phyloP scores from a whole-genome alignment of 2,329 filamentous ascomycete species.

The Simplicillium aogashimaense region DNA sequence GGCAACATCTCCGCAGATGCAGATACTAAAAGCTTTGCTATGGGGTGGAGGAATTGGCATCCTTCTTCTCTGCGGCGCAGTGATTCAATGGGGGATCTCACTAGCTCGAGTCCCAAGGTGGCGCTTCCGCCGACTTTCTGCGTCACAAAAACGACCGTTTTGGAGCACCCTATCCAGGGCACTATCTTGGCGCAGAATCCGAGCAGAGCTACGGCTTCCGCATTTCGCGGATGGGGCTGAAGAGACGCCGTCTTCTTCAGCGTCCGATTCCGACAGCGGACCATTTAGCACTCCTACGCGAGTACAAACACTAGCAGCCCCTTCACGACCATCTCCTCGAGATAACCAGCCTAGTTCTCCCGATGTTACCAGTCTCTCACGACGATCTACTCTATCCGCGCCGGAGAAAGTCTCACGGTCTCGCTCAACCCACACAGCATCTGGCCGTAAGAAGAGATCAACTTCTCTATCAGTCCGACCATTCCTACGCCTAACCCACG shows the following conservation, averaged over 20 bases:
- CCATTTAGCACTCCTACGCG: no score
- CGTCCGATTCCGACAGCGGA: background rate
- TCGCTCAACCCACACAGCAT: conserved; percentile 43
- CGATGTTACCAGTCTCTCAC: conserved; percentile 12
- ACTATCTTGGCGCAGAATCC: conserved; percentile 37
- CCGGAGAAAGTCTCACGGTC: conserved; percentile 21
- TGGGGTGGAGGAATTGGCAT: conserved; percentile 75
- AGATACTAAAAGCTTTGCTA: conserved; percentile 76
- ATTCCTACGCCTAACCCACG: conserved; percentile 70
- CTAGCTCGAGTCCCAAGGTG: conserved; percentile 84
- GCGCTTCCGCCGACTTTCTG: conserved; percentile 60
- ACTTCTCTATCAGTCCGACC: conserved; percentile 56
- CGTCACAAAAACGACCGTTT: conserved; percentile 21
- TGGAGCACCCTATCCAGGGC: conserved; percentile 29
- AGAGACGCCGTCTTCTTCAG: background rate
- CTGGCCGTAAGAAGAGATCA: conserved; percentile 56
- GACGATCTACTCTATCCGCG: conserved; percentile 45
- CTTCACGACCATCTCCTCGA: no score
- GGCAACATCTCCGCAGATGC: conserved; percentile 68
- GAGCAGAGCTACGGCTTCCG: conserved; percentile 22
- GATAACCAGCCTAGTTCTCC: conserved; percentile 9
- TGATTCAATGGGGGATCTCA: conserved; percentile 75
- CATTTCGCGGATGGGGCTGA: conserved; percentile 17
- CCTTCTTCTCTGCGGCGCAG: conserved; percentile 60
- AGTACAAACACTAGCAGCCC: no score